Percentiles rank a stretch among this genome's conserved stretches.
phyloP scores from a whole-genome alignment of 177 flowering plant species.

The Vitis hybrid region DNA sequence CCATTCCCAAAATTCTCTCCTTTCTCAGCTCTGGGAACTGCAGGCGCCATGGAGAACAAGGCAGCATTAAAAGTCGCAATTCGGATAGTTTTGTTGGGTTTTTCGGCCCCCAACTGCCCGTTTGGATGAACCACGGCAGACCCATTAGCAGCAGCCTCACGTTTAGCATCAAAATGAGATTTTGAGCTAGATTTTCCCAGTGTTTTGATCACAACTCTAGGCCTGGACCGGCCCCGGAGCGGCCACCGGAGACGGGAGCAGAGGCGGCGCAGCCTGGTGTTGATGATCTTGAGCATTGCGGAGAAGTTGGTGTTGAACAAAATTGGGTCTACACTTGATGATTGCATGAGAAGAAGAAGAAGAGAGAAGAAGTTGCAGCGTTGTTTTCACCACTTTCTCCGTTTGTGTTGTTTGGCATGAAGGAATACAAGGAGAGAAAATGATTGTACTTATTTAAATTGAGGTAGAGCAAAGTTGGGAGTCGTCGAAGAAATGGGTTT shows the following conservation, averaged over 20 bases:
- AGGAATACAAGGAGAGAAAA: no score
- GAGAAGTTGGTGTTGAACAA: slow-evolving; percentile 1
- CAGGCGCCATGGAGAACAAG: slow-evolving; percentile 71
- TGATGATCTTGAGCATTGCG: slow-evolving; percentile 41
- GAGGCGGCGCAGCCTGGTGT: slow-evolving; percentile 43
- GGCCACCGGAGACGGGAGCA: slow-evolving; percentile 46
- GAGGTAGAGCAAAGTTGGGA: slow-evolving; percentile 8
- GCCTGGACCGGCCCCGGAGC: slow-evolving; percentile 33
- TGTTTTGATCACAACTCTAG: slow-evolving; percentile 32
- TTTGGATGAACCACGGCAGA: slow-evolving; percentile 40
- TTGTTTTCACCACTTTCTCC: background rate
- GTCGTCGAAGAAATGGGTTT: slow-evolving; percentile 22
- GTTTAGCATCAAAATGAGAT: slow-evolving; percentile 8
- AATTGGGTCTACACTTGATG: background rate
- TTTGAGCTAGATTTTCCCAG: slow-evolving; percentile 36
- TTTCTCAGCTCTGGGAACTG: slow-evolving; percentile 28
- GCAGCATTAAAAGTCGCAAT: slow-evolving; percentile 71
- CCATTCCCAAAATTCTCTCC: slow-evolving; percentile 8
- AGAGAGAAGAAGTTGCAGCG: slow-evolving; percentile 8
- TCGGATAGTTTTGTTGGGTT: slow-evolving; percentile 27
- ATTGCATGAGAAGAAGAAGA: slow-evolving; percentile 12
- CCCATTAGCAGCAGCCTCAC: slow-evolving; percentile 12
- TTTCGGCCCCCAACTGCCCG: slow-evolving; percentile 6
- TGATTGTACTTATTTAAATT: background rate
- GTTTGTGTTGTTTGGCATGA: slow-evolving; percentile 4